Percentiles rank a stretch among this genome's conserved stretches.
Evolutionary conservation across 1,139 yeast genomes (phyloP).

Genomic region (Suhomyces coccinellae): DNA sequence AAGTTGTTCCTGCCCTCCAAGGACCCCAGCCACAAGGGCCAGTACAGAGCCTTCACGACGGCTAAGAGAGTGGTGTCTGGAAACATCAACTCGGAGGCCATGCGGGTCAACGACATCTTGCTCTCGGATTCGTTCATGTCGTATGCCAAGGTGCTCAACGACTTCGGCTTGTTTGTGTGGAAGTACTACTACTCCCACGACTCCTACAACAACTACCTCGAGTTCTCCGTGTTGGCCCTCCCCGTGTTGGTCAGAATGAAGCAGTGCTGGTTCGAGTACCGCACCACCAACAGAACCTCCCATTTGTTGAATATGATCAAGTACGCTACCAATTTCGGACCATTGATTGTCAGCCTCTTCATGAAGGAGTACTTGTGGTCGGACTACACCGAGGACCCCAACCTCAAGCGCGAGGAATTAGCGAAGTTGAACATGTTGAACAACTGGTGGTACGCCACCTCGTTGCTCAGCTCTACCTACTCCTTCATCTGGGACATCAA

Average conservation of each 20-base stretch:
- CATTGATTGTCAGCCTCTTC: conserved; percentile 52
- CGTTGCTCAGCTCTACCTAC: conserved; percentile 68
- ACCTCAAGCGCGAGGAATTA: conserved; percentile 9
- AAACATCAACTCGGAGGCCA: conserved; percentile 49
- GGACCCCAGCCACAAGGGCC: conserved; percentile 29
- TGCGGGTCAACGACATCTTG: conserved; percentile 76
- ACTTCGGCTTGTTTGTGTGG: conserved; percentile 53
- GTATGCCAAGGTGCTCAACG: conserved; percentile 72
- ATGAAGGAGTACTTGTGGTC: conserved; percentile 27
- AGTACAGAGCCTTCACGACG: conserved; percentile 47
- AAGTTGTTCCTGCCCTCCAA: conserved; percentile 14
- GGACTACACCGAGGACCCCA: conserved; percentile 8
- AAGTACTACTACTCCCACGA: conserved; percentile 27
- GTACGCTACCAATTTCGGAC: conserved; percentile 66
- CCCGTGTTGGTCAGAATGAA: conserved; percentile 75
- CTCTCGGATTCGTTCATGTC: conserved; percentile 82
- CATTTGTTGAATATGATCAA: conserved; percentile 74
- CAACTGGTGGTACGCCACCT: conserved; percentile 51
- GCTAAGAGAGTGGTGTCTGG: conserved; percentile 57
- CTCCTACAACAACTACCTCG: conserved; percentile 38
- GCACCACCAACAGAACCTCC: conserved; percentile 45
- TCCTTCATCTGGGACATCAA: conserved; percentile 86
- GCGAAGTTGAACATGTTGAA: conserved; percentile 19
- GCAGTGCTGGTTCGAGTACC: conserved; percentile 77
- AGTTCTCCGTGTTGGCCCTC: conserved; percentile 50